phyloP scores from a whole-genome alignment of 306 rosid species.

The Quercus cerris region DNA sequence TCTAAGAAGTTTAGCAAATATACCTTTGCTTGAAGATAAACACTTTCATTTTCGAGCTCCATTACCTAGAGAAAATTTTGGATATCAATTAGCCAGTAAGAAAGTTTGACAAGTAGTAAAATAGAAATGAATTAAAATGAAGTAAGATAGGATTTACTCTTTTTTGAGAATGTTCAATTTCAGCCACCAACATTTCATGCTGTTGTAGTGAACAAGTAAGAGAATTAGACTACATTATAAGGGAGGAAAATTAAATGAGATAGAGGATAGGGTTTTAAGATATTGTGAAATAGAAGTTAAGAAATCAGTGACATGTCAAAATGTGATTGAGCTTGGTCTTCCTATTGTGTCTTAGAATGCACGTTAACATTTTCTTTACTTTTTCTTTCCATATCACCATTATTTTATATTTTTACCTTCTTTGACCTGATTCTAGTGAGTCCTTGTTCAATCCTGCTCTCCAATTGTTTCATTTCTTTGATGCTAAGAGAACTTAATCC shows the following conservation, averaged over 20 bases:
- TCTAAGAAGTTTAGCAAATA: slow-evolving; percentile 8
- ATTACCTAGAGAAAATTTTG: slow-evolving; percentile 45
- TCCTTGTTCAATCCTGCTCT: slow-evolving; percentile 88
- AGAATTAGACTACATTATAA: background rate
- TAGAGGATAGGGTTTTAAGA: background rate
- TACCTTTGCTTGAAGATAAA: slow-evolving; percentile 89
- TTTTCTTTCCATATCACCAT: too few relatives aligned
- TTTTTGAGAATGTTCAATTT: slow-evolving; percentile 79
- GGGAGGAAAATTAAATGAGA: background rate
- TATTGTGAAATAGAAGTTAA: too few relatives aligned
- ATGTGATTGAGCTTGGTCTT: too few relatives aligned
- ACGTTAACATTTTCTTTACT: too few relatives aligned
- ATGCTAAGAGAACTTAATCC: slow-evolving; percentile 67
- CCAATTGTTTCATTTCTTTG: slow-evolving; percentile 87
- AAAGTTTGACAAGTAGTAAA: too few relatives aligned
- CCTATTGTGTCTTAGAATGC: too few relatives aligned
- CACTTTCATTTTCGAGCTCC: slow-evolving; percentile 84
- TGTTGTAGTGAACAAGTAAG: slow-evolving; percentile 12
- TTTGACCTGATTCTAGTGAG: slow-evolving; percentile 79
- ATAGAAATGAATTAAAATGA: background rate
- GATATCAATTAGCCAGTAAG: background rate
- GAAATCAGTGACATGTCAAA: too few relatives aligned
- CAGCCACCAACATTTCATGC: slow-evolving; percentile 84
- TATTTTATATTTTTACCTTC: slow-evolving; percentile 44
- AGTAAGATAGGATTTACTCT: slow-evolving; percentile 42